These are phyloP conservation scores for Zygoascus ofunaensis DNA, from an alignment of 805 yeast species.

Conservation along the genomic window DNA sequence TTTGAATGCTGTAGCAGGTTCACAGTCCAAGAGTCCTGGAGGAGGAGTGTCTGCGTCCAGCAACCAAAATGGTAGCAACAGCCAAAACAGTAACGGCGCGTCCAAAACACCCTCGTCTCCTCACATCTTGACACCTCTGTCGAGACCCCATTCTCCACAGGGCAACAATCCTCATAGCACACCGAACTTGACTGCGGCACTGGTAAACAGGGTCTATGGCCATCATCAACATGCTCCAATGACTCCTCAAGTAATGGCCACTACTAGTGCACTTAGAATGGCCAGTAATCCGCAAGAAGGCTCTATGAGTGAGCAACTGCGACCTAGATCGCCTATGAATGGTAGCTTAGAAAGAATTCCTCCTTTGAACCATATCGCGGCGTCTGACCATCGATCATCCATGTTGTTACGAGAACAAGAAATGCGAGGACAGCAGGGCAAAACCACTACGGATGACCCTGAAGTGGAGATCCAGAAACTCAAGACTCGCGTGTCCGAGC, in stretches of 20 bases:
- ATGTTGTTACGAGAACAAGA: neutral
- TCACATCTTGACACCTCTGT: constrained; percentile 19
- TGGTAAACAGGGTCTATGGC: neutral
- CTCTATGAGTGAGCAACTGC: constrained; percentile 15
- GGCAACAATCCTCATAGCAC: neutral
- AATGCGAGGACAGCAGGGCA: neutral
- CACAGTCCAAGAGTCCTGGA: neutral
- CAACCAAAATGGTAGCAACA: constrained; percentile 1
- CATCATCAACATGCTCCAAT: constrained; percentile 1
- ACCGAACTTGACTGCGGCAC: neutral
- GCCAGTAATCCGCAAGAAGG: constrained; percentile 3
- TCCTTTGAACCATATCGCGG: constrained; percentile 8
- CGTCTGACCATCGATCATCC: neutral
- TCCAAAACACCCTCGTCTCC: neutral
- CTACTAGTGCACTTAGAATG: constrained; percentile 1
- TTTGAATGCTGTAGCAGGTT: constrained; percentile 2
- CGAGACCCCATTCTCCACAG: constrained; percentile 19
- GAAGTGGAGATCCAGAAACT: constrained; percentile 24
- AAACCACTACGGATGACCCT: neutral
- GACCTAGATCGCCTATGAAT: constrained; percentile 15
- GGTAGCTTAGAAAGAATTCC: constrained; percentile 10
- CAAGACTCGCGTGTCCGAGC: constrained; percentile 74
- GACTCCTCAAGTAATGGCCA: neutral
- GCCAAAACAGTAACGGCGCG: neutral
- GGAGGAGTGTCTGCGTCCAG: neutral